These are phyloP conservation scores for Apostasia shenzhenica DNA, from an alignment of 106 monocot genomes.

Conservation along the genomic window DNA sequence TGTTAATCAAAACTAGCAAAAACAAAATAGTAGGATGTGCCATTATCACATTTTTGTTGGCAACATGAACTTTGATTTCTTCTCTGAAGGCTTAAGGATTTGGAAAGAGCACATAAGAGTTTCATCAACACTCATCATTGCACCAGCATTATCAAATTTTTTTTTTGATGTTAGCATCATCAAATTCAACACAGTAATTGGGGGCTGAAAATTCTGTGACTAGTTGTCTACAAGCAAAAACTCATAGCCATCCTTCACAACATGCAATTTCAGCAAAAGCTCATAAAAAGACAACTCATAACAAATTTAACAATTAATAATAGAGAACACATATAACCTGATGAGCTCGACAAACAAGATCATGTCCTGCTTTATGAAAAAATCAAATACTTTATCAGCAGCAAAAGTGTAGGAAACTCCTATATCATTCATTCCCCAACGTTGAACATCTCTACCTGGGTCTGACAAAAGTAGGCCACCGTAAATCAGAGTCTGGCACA, in stretches of 20 bases:
- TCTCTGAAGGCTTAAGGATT: constrained; percentile 24
- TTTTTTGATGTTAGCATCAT: too few species aligned
- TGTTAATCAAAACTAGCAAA: neutral
- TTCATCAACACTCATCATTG: constrained; percentile 38
- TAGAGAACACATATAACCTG: constrained; percentile 21
- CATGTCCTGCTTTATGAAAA: constrained; percentile 42
- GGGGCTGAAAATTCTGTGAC: constrained; percentile 49
- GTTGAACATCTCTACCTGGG: constrained; percentile 38
- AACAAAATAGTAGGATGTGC: neutral
- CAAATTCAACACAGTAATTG: constrained; percentile 31
- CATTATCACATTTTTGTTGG: constrained; percentile 18
- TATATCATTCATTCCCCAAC: constrained; percentile 56
- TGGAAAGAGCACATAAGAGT: constrained; percentile 32
- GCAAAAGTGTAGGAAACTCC: constrained; percentile 58
- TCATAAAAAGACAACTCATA: neutral
- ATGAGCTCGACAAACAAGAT: constrained; percentile 48
- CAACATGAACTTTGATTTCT: constrained; percentile 24
- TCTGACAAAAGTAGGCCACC: constrained; percentile 56
- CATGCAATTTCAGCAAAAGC: constrained; percentile 11
- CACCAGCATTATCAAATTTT: constrained; percentile 27
- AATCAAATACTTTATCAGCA: constrained; percentile 41
- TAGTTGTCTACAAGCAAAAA: constrained; percentile 53
- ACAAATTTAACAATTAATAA: neutral
- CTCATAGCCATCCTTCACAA: constrained; percentile 56
- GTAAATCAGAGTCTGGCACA: constrained; percentile 42